Percentiles rank a stretch among this genome's conserved stretches.
phyloP scores from a whole-genome alignment of 1,139 yeast genomes.

The Candida tetrigidarum region DNA sequence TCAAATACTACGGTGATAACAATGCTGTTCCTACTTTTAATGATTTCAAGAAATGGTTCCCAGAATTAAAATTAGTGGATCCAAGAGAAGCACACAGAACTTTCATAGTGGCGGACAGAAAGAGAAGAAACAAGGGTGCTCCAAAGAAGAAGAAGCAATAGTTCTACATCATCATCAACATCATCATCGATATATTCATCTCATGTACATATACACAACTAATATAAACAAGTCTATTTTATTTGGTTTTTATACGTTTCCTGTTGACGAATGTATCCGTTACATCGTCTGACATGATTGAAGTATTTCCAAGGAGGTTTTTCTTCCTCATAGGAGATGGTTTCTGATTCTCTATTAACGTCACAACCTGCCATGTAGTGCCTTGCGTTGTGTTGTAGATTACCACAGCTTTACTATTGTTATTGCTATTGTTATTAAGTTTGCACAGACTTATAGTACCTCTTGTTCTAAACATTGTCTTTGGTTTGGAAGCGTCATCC shows the following conservation, averaged over 20 bases:
- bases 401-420: background rate
- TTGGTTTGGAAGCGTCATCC: constrained; percentile 3
- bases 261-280: constrained; percentile 35
- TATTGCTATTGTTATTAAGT: background rate
- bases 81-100: constrained; percentile 75
- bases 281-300: constrained; percentile 25
- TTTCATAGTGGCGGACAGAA: constrained; percentile 66
- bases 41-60: constrained; percentile 60
- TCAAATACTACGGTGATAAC: constrained; percentile 77
- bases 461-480: constrained; percentile 1
- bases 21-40: constrained; percentile 63
- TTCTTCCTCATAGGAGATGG: constrained; percentile 4
- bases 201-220: constrained; percentile 2
- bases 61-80: constrained; percentile 65
- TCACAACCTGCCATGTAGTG: background rate
- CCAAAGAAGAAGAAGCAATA: constrained; percentile 66
- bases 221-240: constrained; percentile 5
- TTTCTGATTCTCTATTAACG: background rate
- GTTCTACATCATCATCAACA: no score
- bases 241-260: constrained; percentile 21
- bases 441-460: background rate
- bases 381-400: constrained; percentile 5
- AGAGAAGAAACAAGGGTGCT: constrained; percentile 92
- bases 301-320: constrained; percentile 10
- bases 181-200: no score